Evolutionary conservation across 2,329 filamentous ascomycete species (phyloP), one percentile per base, ranked within the genome.

Genomic region (Fusarium guadeloupense): DNA sequence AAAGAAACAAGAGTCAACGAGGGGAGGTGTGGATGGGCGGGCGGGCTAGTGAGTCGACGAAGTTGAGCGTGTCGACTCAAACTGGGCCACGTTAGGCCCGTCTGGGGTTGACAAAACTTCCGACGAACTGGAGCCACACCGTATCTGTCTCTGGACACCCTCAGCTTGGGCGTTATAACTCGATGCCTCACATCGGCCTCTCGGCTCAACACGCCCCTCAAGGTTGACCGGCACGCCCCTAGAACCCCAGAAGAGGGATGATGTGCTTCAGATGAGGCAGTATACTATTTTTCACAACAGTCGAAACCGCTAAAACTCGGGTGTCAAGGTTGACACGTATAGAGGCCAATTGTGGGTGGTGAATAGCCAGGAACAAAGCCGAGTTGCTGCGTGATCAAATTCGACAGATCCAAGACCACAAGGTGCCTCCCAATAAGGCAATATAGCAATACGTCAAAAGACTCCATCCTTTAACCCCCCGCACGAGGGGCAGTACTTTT

Each of bases 81-180:
- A 67, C 67, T 67, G 55, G 60, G 67, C 67, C 67, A 69, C 67
- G 67, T 69, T 69, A 67, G 67, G 52, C 59, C 63, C 49, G 67
- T 69, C 67, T 70, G 67, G 67, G 67, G 67, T 69, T 70, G 63
- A 69, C 66, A 69, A 69, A 68, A 69, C 63, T 64, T 69, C 67
- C 67, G 67, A 69, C 60, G 45, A 45, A 42, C 64, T 70, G 52
- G 37, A 50, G 23, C 43, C 66, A 69, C 67, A 44, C 67, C 51
- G 41, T 33, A 17, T 39, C 39, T 54, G 48, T 62, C 43, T 50
- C 62, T 56, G 41, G 45, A 70, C 55, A 55, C 46, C 59, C 41
- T 48, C 33, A 33, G 20, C 46, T 37, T 41, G 39, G 38, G 44
- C 42, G 31, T 31, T 40, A 56, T 52, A 50, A 51, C 52, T 59